Evolutionary conservation across 2,329 filamentous ascomycete genomes (phyloP).

Genomic region (Paecilomyces dactylethromorphus): DNA sequence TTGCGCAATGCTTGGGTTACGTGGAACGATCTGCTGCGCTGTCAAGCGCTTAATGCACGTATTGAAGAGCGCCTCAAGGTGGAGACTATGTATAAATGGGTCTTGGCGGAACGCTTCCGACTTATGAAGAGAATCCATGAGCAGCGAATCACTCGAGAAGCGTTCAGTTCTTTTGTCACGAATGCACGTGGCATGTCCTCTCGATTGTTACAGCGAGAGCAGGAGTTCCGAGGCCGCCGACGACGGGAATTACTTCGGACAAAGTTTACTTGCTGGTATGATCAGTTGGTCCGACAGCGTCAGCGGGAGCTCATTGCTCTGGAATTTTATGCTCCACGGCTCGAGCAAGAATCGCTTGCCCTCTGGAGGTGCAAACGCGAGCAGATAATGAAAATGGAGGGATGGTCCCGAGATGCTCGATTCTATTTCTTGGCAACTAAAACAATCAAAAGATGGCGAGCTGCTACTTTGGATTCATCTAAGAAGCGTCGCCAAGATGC

Average conservation of each 20-base stretch:
- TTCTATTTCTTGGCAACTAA: conserved; percentile 51
- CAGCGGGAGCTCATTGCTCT: conserved; percentile 34
- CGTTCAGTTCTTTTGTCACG: conserved; percentile 33
- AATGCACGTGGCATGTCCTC: conserved; percentile 32
- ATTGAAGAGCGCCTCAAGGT: conserved; percentile 52
- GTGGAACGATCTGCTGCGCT: conserved; percentile 58
- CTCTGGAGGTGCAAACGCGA: conserved; percentile 31
- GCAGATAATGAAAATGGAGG: conserved; percentile 42
- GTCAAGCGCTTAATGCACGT: conserved; percentile 43
- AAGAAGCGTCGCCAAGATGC: conserved; percentile 49
- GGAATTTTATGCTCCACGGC: conserved; percentile 37
- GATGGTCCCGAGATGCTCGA: conserved; percentile 49
- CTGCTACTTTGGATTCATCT: conserved; percentile 43
- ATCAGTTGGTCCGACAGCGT: conserved; percentile 30
- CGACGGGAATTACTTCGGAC: conserved; percentile 26
- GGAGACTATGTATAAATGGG: conserved; percentile 56
- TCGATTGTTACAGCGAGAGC: conserved; percentile 29
- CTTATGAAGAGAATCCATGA: conserved; percentile 34
- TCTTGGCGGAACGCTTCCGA: conserved; percentile 43
- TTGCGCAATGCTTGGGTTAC: conserved; percentile 52
- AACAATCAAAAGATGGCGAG: conserved; percentile 46
- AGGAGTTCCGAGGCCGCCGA: conserved; percentile 25
- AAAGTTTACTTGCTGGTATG: conserved; percentile 31
- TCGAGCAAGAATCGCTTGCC: conserved; percentile 33
- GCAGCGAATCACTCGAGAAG: conserved; percentile 31